Evolutionary conservation across 495 filamentous ascomycete species (phyloP).

Genomic region (Viridothelium virens): DNA sequence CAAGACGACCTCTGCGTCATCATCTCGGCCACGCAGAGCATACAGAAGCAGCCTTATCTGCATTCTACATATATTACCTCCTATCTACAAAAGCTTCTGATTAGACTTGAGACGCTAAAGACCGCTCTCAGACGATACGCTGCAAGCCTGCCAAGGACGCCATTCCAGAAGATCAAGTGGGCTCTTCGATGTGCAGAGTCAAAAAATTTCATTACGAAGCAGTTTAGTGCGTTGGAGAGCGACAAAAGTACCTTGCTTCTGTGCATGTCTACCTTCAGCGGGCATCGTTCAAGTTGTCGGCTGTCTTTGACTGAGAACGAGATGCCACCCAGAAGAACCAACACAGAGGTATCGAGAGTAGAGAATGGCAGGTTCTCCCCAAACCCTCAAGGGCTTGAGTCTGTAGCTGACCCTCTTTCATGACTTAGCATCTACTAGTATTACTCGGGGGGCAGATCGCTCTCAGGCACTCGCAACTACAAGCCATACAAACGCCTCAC

Average conservation of each 20-base stretch:
- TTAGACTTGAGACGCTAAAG: background rate
- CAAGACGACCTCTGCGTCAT: background rate
- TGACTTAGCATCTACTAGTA: no score
- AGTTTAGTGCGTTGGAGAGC: background rate
- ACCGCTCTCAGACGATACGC: background rate
- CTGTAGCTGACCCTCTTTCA: no score
- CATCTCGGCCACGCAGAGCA: background rate
- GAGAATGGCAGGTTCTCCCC: no score
- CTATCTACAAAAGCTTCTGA: background rate
- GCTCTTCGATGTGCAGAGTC: background rate
- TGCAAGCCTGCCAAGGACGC: background rate
- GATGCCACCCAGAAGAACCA: no score
- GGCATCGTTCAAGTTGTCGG: no score
- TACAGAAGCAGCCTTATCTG: background rate
- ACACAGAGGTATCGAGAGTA: no score
- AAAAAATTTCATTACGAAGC: background rate
- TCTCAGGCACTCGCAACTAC: no score
- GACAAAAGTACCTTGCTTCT: background rate
- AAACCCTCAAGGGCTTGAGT: no score
- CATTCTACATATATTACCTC: background rate
- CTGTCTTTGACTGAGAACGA: no score
- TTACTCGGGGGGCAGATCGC: no score
- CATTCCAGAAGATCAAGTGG: background rate
- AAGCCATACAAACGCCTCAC: no score
- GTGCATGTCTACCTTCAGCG: no score